phyloP scores from a whole-genome alignment of 192 early-diverging fungal genomes.

The Entomortierella lignicola region DNA sequence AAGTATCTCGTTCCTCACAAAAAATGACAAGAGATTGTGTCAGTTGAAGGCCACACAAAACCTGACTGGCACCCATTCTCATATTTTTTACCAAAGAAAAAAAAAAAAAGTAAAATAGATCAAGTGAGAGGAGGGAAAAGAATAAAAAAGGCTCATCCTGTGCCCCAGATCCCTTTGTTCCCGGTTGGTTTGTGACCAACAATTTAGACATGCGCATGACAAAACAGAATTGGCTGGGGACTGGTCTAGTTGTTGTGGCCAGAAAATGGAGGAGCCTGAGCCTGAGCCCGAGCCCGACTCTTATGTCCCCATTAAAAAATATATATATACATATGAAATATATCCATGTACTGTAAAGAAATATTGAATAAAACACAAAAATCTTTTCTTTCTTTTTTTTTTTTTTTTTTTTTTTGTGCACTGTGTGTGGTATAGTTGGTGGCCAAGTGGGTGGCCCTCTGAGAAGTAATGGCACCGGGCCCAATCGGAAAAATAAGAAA shows the following conservation, averaged over 20 bases:
- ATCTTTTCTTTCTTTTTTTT: too few species aligned
- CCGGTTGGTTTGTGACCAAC: neutral
- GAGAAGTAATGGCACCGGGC: constrained; percentile 5
- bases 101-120: constrained; percentile 8
- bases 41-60: neutral
- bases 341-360: too few species aligned
- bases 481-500: neutral
- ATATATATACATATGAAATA: neutral
- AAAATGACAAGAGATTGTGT: neutral
- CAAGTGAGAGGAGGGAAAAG: constrained; percentile 10
- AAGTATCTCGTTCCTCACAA: neutral
- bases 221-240: neutral
- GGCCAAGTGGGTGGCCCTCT: neutral
- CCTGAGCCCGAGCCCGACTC: constrained; percentile 7
- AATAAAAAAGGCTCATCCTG: neutral
- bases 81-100: neutral
- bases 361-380: too few species aligned
- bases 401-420: neutral
- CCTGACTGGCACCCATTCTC: neutral
- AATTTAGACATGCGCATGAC: neutral
- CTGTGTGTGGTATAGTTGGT: neutral
- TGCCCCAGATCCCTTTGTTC: neutral
- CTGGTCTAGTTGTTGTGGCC: neutral
- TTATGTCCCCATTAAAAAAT: neutral
- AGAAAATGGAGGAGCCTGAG: neutral